Evolutionary conservation across 2,329 filamentous ascomycete species (phyloP).

Genomic region (Ophiostoma quercus): DNA sequence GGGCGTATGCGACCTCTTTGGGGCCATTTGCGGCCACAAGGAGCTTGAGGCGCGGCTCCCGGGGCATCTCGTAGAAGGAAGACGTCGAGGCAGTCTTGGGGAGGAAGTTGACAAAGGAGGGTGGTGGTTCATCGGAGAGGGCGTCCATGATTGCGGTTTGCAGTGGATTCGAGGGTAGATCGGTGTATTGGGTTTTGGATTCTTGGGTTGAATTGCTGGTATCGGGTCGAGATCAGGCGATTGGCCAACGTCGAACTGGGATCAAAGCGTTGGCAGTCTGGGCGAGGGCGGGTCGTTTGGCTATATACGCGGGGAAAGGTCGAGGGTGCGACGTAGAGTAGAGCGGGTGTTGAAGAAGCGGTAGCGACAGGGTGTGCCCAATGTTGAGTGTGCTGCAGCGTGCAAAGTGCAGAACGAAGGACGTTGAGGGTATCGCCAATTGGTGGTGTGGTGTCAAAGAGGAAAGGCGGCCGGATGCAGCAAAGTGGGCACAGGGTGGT

Average conservation of each 20-base stretch:
- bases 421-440: conserved; percentile 11
- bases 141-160: conserved; percentile 21
- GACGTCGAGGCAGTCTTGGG: conserved; percentile 26
- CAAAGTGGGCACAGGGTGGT: conserved; percentile 15
- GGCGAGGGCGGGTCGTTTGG: conserved; percentile 4
- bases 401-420: not conserved
- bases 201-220: not conserved
- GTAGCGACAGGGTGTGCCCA: not conserved
- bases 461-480: conserved; percentile 14
- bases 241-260: conserved; percentile 8
- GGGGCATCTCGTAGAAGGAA: conserved; percentile 29
- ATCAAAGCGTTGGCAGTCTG: conserved; percentile 12
- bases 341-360: not conserved
- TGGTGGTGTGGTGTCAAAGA: conserved; percentile 14
- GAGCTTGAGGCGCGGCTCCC: conserved; percentile 47
- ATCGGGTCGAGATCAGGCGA: conserved; percentile 11
- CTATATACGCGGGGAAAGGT: conserved; percentile 11
- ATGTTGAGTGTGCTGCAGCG: not conserved
- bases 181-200: not conserved
- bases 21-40: conserved; percentile 62
- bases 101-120: conserved; percentile 26
- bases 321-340: not conserved
- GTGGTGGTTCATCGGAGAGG: conserved; percentile 27
- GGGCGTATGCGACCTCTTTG: conserved; percentile 60
- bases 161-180: not conserved